Evolutionary conservation across 768 basidiomycete genomes (phyloP).

Genomic region (Phylloporus sp.): DNA sequence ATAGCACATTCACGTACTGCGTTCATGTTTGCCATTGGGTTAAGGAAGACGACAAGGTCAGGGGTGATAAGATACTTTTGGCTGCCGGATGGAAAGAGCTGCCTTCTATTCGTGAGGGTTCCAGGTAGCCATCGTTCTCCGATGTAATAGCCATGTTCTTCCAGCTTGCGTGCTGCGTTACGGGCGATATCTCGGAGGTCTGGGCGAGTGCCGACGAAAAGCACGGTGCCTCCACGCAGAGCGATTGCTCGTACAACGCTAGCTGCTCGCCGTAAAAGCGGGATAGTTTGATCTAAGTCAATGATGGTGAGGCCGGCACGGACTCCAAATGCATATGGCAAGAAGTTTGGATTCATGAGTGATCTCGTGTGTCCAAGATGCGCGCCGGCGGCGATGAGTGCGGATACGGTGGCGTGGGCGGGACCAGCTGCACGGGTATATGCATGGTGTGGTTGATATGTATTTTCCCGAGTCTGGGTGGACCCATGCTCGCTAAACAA

Average conservation of each 20-base stretch:
- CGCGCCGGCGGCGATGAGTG: constrained; percentile 87
- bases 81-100: constrained; percentile 63
- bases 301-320: constrained; percentile 90
- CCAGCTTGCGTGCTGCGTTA: constrained; percentile 76
- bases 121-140: constrained; percentile 92
- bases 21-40: constrained; percentile 77
- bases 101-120: constrained; percentile 82
- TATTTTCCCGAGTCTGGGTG: constrained; percentile 57
- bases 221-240: constrained; percentile 71
- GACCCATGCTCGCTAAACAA: constrained; percentile 73
- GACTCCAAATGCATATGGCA: constrained; percentile 89
- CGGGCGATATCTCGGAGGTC: constrained; percentile 71
- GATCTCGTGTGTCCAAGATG: constrained; percentile 87
- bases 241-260: constrained; percentile 81
- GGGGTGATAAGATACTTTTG: constrained; percentile 59
- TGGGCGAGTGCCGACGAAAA: constrained; percentile 87
- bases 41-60: constrained; percentile 87
- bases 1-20: constrained; percentile 90
- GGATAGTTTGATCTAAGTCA: constrained; percentile 90
- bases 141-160: constrained; percentile 76
- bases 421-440: constrained; percentile 58
- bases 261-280: constrained; percentile 85
- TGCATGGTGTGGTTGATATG: constrained; percentile 68
- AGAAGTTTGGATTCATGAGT: constrained; percentile 84
- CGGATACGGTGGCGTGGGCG: constrained; percentile 72